Conservation (phyloP, 331 rosid species). For the Acacia pycnantha region DNA sequence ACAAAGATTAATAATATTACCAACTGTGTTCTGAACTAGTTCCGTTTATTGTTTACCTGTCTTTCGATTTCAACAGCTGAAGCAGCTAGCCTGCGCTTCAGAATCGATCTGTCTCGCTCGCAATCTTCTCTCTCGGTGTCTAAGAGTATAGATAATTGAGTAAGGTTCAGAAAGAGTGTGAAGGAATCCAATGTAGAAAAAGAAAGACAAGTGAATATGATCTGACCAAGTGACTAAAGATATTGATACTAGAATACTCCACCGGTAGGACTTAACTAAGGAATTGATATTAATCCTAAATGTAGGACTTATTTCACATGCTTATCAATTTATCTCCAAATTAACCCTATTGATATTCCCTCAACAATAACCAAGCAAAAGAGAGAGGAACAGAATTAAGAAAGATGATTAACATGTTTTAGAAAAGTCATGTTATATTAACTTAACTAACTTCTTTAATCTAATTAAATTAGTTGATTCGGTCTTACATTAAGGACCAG, state of each 20-base stretch:
- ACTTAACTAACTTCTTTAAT: too few species aligned
- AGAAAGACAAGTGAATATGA: background rate
- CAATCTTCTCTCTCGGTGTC: constrained; percentile 80
- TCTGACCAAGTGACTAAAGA: background rate
- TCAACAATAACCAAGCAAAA: too few species aligned
- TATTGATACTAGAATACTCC: background rate
- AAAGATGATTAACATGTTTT: too few species aligned
- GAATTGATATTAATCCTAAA: too few species aligned
- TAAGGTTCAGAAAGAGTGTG: constrained; percentile 16
- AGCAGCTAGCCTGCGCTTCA: constrained; percentile 72
- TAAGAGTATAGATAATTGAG: constrained; percentile 19
- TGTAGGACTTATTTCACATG: too few species aligned
- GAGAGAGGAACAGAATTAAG: too few species aligned
- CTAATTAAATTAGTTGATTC: too few species aligned
- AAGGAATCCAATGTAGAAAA: constrained; percentile 16
- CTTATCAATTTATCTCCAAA: too few species aligned
- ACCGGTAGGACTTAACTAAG: too few species aligned
- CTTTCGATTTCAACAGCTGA: constrained; percentile 75
- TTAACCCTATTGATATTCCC: too few species aligned
- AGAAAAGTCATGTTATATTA: too few species aligned
- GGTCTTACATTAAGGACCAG: too few species aligned
- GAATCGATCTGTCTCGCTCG: constrained; percentile 60
- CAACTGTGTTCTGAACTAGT: background rate
- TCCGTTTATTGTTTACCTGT: constrained; percentile 53
- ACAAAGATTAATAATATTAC: background rate